phyloP scores from a whole-genome alignment of 805 yeast genomes.

The Ogataea corticis region DNA sequence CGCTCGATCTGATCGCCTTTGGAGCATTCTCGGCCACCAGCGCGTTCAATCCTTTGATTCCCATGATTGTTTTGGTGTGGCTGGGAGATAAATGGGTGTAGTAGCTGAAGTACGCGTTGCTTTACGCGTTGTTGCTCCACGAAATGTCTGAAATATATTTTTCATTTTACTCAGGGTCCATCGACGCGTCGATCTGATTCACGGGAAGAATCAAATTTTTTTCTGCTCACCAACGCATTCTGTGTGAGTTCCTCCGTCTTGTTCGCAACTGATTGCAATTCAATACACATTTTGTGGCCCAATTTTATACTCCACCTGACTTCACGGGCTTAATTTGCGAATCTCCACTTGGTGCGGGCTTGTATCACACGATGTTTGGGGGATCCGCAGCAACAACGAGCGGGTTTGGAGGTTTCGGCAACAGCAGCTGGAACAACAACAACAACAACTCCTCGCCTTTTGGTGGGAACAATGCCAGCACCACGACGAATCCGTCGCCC shows the following conservation, averaged over 20 bases:
- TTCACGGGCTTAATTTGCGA: too few species aligned
- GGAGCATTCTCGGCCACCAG: constrained; percentile 91
- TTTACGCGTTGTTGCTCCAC: not conserved
- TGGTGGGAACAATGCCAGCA: constrained; percentile 27
- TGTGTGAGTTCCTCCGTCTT: not conserved
- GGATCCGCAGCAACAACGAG: constrained; percentile 4
- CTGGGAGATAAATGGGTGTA: too few species aligned
- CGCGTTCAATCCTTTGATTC: constrained; percentile 72
- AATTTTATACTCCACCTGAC: too few species aligned
- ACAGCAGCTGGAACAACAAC: constrained; percentile 16
- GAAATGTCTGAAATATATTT: too few species aligned
- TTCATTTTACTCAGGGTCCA: too few species aligned
- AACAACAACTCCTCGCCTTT: constrained; percentile 24
- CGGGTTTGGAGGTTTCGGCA: constrained; percentile 60
- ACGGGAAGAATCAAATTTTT: not conserved
- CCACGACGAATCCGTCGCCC: constrained; percentile 8
- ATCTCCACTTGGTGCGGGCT: not conserved
- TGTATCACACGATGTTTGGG: constrained; percentile 6
- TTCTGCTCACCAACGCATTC: constrained; percentile 3
- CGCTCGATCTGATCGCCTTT: constrained; percentile 68
- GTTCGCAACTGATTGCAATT: too few species aligned
- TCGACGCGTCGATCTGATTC: not conserved
- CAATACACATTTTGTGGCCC: too few species aligned
- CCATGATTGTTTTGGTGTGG: constrained; percentile 25
- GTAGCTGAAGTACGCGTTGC: too few species aligned